Base-by-base conservation (phyloP, 2,329 filamentous ascomycete species). In the Neofusicoccum laricinum region DNA sequence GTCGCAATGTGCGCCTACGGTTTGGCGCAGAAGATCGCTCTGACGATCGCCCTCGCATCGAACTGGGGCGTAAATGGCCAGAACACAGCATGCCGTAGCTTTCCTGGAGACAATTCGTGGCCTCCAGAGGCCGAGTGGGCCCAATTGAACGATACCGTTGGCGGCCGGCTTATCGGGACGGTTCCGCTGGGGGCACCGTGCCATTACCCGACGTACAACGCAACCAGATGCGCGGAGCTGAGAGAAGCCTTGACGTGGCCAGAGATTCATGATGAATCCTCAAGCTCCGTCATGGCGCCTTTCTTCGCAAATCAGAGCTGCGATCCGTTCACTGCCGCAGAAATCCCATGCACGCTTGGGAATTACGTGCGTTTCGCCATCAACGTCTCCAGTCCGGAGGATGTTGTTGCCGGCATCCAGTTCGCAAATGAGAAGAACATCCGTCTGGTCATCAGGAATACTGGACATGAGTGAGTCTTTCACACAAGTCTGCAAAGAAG, bases 61-160 rank as follows among this genome's bases (percentile, higher is more conserved):
- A n/a, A 3, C 8, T 50, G 30, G 48, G 25, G 25, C 15, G 15
- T n/a, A 8, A n/a, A 34, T 36, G 30, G 25, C 14, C 48, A 50
- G 15, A 50, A 50, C 25, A n/a, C 15, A 10, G 17, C 51, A 58
- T 85, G 83, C 73, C 85, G 84, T 70, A 75, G 80, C 1, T 80
- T 79, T 50, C 83, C 82, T 2, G 78, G 76, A 21, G 77, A 78
- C 15, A 21, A 71, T 12, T 69, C 70, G 48, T 86, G 84, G 85
- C 85, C 85, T 0, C 79, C 78, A 0, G 66, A 76, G 11, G 67
- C 73, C 0, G 72, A 72, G 14, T 86, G 84, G 84, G 64, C 69
- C 10, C 67, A 67, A 11, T 76, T 87, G 62, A 84, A 85, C 71
- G 68, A 74, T 11, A 78, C 79, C 2, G 71, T 81, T 19, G 73